Conservation (phyloP, 306 rosid genomes). For the Ceratonia siliqua region DNA sequence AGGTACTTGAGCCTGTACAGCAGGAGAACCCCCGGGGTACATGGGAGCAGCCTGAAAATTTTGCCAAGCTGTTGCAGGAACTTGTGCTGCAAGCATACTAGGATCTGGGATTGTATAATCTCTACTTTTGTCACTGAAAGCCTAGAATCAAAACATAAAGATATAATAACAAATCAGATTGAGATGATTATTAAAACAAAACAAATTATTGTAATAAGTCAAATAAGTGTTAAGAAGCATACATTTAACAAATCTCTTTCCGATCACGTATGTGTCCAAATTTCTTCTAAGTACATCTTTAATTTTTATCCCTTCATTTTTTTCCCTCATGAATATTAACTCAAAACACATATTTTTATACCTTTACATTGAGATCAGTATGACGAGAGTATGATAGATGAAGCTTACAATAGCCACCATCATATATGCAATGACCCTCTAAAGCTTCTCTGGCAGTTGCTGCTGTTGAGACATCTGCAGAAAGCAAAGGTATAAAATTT, state of each 20-base stretch:
- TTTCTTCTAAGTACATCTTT: conserved; percentile 58
- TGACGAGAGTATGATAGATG: conserved; percentile 99
- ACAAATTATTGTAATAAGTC: conserved; percentile 32
- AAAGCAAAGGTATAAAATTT: conserved; percentile 3
- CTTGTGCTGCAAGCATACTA: conserved; percentile 45
- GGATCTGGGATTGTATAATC: conserved; percentile 62
- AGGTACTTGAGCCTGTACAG: conserved; percentile 56
- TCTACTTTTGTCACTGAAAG: conserved; percentile 88
- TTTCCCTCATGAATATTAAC: conserved; percentile 66
- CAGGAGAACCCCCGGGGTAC: conserved; percentile 54
- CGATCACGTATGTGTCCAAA: conserved; percentile 61
- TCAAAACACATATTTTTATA: conserved; percentile 67
- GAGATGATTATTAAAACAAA: conserved; percentile 12
- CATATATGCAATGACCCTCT: conserved; percentile 97
- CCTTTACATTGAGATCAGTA: conserved; percentile 99
- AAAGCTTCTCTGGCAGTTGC: conserved; percentile 86
- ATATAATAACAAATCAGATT: conserved; percentile 25
- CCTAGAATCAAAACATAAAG: conserved; percentile 45
- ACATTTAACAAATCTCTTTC: conserved; percentile 63
- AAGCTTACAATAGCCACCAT: conserved; percentile 99
- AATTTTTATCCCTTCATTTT: conserved; percentile 43
- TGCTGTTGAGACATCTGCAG: conserved; percentile 65
- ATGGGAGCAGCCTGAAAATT: conserved; percentile 50
- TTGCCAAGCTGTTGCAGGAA: conserved; percentile 50
- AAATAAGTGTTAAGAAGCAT: conserved; percentile 71